phyloP scores from a whole-genome alignment of 2,329 filamentous ascomycete genomes.

The Epicoccum nigrum region DNA sequence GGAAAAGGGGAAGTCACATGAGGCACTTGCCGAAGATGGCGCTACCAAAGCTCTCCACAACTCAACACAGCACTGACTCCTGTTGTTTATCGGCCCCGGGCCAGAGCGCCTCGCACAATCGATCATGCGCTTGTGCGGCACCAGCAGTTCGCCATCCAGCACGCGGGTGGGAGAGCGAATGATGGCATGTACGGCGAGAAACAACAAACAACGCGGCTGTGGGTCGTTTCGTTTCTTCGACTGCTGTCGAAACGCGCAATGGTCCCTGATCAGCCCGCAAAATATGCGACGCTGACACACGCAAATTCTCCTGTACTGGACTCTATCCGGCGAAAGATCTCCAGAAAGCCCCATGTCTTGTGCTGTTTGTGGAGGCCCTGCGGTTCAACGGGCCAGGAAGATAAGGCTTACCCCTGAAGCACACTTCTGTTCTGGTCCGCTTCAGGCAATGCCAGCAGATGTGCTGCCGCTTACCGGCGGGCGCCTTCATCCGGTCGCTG shows the following conservation, averaged over 20 bases:
- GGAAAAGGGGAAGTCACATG: slow-evolving; percentile 1
- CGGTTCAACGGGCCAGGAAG: slow-evolving; percentile 14
- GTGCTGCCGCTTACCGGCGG: neutral
- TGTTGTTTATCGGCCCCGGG: slow-evolving; percentile 11
- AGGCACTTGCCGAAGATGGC: slow-evolving; percentile 3
- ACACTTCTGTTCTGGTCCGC: neutral
- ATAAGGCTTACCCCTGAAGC: slow-evolving; percentile 15
- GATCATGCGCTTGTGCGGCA: slow-evolving; percentile 14
- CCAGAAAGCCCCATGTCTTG: slow-evolving; percentile 13
- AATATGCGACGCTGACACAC: slow-evolving; percentile 17
- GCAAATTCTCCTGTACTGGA: slow-evolving; percentile 6
- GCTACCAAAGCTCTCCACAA: slow-evolving; percentile 10
- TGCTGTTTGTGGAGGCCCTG: slow-evolving; percentile 18
- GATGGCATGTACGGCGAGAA: neutral
- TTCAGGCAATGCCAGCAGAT: slow-evolving; percentile 5
- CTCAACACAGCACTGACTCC: slow-evolving; percentile 11
- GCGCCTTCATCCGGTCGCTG: slow-evolving; percentile 3
- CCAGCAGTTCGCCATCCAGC: slow-evolving; percentile 5
- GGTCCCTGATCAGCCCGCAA: slow-evolving; percentile 10
- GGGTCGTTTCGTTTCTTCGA: slow-evolving; percentile 9
- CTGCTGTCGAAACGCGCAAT: slow-evolving; percentile 16
- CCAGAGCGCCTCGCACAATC: slow-evolving; percentile 19
- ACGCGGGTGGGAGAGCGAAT: neutral
- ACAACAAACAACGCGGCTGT: slow-evolving; percentile 4
- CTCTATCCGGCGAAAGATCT: slow-evolving; percentile 17